Base-by-base conservation (phyloP, 257 asterid genomes). In the Solanum chilense region DNA sequence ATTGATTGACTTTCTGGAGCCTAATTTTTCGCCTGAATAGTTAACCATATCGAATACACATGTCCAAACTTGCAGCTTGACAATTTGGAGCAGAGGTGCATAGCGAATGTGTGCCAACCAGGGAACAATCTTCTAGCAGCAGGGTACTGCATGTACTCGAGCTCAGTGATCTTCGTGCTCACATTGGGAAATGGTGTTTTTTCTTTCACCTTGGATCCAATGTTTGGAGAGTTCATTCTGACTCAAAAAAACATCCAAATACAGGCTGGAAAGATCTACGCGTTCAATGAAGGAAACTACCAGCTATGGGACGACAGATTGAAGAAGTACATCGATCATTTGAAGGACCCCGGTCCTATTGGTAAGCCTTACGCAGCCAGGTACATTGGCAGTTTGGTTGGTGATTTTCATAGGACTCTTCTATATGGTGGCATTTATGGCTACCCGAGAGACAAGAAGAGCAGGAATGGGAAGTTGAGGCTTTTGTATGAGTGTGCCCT, bases 401-500 rank as follows among this genome's bases (percentile, higher is more conserved):
- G 98, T 20, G 98, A 96, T 88, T 89, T 95, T 64, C 99, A 96
- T 73, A 85, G 98, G 64, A 91, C 92, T 94, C 70, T 96, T 91
- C 84, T 96, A 20, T 91, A 90, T 25, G 99, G 99, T 4, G 99
- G 98, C 7, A 90, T 96, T 25, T 94, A 95, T 87, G 99, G 99
- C 14, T 92, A 95, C 80, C 99, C 99, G 0, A 86, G 93, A 87
- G 92, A 96, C 89, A 92, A 84, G 86, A 94, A 94, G 74, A 90
- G 89, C 90, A 93, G 90, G 92, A 95, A 66, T 16, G 98, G 98
- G 78, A 96, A 96, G 85, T 85, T 94, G 64, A 91, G 99, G 89
- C 92, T 95, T 71, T 87, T 95, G 94, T 96, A 95, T 83, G 98
- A 96, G 88, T 96, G 99, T 88, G 99, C 98, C 21, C 99, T 97